Evolutionary conservation across 2,329 filamentous ascomycete species (phyloP).

Genomic region (Capronia epimyces): DNA sequence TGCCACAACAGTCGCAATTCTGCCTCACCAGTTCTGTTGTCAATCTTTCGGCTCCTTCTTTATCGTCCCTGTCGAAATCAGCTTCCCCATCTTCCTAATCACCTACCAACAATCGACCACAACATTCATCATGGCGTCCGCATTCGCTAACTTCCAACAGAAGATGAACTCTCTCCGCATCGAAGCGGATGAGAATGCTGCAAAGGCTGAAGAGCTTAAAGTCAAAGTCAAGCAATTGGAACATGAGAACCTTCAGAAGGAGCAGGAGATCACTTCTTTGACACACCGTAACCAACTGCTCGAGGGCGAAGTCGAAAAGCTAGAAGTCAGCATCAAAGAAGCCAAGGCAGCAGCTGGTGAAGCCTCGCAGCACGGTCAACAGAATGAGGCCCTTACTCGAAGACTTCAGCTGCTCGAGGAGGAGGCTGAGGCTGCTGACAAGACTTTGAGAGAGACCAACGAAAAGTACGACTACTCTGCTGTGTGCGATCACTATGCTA

Average conservation of each 20-base stretch:
- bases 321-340: slow-evolving; percentile 76
- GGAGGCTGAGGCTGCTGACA: slow-evolving; percentile 94
- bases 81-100: slow-evolving; percentile 30
- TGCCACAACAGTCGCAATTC: slow-evolving; percentile 7
- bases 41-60: background rate
- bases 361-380: slow-evolving; percentile 73
- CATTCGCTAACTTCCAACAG: slow-evolving; percentile 46
- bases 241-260: slow-evolving; percentile 91
- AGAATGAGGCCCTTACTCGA: slow-evolving; percentile 87
- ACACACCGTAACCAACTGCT: slow-evolving; percentile 92
- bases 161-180: slow-evolving; percentile 93
- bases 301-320: slow-evolving; percentile 86
- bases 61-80: background rate
- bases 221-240: slow-evolving; percentile 81
- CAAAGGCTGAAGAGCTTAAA: slow-evolving; percentile 82
- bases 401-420: slow-evolving; percentile 95
- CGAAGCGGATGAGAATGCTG: slow-evolving; percentile 79
- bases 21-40: slow-evolving; percentile 9
- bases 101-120: slow-evolving; percentile 8
- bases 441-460: slow-evolving; percentile 92
- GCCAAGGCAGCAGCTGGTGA: slow-evolving; percentile 81
- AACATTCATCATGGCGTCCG: slow-evolving; percentile 22
- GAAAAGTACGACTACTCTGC: slow-evolving; percentile 71
- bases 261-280: slow-evolving; percentile 96
- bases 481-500: slow-evolving; percentile 1